Percentiles rank a stretch among this genome's conserved stretches.
These are phyloP conservation scores for Serpula lacrymans DNA, from an alignment of 768 basidiomycete genomes.

Conservation along the genomic window DNA sequence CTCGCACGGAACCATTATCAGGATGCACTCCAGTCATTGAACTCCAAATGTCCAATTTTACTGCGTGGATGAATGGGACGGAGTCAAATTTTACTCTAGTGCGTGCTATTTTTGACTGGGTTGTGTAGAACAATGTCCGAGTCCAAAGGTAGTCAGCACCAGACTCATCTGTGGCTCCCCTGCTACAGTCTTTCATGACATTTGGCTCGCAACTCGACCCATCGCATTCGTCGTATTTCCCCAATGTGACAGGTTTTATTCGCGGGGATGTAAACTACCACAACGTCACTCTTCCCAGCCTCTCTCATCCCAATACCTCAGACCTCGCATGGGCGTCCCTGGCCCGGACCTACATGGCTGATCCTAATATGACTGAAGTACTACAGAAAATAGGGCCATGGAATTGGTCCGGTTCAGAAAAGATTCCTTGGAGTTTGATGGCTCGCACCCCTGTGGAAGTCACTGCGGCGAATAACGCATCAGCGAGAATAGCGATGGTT, in stretches of 20 bases:
- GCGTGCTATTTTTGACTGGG: constrained; percentile 15
- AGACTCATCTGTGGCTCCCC: constrained; percentile 38
- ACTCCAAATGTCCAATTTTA: constrained; percentile 66
- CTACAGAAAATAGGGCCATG: constrained; percentile 49
- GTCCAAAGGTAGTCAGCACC: constrained; percentile 40
- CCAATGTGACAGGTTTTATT: constrained; percentile 77
- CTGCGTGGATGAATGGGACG: constrained; percentile 71
- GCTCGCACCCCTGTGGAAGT: constrained; percentile 48
- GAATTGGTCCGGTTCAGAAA: constrained; percentile 68
- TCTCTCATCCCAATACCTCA: constrained; percentile 35
- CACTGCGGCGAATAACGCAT: constrained; percentile 35
- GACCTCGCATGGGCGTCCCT: constrained; percentile 45
- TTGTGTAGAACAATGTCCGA: constrained; percentile 1
- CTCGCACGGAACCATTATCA: constrained; percentile 62
- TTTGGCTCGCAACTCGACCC: constrained; percentile 44
- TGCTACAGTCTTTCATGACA: constrained; percentile 49
- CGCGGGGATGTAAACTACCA: constrained; percentile 58
- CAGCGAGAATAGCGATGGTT: constrained; percentile 53
- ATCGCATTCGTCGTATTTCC: constrained; percentile 54
- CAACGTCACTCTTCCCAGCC: constrained; percentile 56
- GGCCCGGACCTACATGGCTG: constrained; percentile 48
- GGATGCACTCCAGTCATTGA: constrained; percentile 56
- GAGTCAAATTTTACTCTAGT: constrained; percentile 66
- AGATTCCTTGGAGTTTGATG: constrained; percentile 61
- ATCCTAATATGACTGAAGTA: constrained; percentile 49